A percentile compares a stretch with the other conserved stretches of the same genome.
Conservation (phyloP, 2,329 filamentous ascomycete genomes). For the Cadophora luteo-olivacea region DNA sequence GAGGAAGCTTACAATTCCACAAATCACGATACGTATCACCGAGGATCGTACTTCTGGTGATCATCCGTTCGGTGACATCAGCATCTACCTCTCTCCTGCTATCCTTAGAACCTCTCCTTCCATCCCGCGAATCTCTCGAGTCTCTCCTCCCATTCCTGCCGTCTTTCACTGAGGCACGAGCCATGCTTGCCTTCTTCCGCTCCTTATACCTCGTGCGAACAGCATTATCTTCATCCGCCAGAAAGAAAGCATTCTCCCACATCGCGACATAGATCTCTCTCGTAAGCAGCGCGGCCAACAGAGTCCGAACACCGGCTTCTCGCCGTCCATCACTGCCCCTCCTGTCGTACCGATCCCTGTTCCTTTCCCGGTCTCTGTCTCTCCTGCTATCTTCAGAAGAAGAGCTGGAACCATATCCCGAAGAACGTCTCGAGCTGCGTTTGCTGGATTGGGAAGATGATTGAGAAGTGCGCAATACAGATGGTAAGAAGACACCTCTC, state of each 20-base stretch:
- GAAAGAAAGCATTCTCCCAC: conserved; percentile 11
- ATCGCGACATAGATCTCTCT: conserved; percentile 10
- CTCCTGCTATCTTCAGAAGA: background rate
- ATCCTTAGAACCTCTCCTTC: background rate
- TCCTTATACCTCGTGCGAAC: conserved; percentile 4
- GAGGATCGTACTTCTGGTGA: conserved; percentile 6
- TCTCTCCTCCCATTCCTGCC: background rate
- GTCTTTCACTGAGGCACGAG: background rate
- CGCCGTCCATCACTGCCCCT: background rate
- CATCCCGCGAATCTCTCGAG: background rate
- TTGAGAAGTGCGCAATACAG: background rate
- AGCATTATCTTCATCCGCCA: conserved; percentile 1
- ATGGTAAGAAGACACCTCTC: background rate
- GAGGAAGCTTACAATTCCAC: conserved; percentile 8
- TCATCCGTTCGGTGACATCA: background rate
- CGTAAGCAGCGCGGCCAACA: background rate
- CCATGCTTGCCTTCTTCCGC: background rate
- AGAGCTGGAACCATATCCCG: background rate
- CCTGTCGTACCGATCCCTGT: too few species aligned
- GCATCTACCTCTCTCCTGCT: too few species aligned
- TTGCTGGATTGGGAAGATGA: too few species aligned
- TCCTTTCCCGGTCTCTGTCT: background rate
- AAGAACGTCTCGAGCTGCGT: too few species aligned
- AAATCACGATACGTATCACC: conserved; percentile 7
- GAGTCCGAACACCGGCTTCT: background rate